These are phyloP conservation scores for Acacia melanoxylon DNA, from an alignment of 306 rosid species.

Conservation along the genomic window DNA sequence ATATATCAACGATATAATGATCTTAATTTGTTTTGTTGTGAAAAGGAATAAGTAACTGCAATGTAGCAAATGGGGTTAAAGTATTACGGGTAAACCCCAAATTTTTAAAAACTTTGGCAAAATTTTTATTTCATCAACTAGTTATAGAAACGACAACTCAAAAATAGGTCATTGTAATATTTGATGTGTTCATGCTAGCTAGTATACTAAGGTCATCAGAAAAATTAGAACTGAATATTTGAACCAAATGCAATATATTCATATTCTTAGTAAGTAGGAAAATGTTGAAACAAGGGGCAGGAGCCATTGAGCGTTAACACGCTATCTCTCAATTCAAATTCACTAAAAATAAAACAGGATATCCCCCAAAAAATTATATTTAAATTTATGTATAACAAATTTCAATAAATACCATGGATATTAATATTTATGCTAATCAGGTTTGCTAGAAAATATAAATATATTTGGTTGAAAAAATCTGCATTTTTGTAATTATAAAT, in stretches of 20 bases:
- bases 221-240: not conserved
- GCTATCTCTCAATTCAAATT: too few relatives aligned
- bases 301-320: too few relatives aligned
- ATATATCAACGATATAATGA: not conserved
- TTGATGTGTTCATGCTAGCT: not conserved
- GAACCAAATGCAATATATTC: not conserved
- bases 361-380: too few relatives aligned
- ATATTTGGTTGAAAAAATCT: too few relatives aligned
- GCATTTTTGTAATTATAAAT: not conserved
- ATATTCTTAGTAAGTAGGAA: not conserved
- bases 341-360: too few relatives aligned
- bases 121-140: not conserved
- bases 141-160: not conserved
- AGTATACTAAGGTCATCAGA: not conserved
- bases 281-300: not conserved
- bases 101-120: not conserved
- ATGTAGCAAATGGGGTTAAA: not conserved
- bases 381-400: too few relatives aligned
- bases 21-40: not conserved
- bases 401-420: not conserved
- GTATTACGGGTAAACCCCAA: not conserved
- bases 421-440: not conserved
- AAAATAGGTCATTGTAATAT: not conserved
- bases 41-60: not conserved
- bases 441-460: too few relatives aligned